Base-by-base conservation (phyloP, 345 rosid species). In the Passiflora organensis region DNA sequence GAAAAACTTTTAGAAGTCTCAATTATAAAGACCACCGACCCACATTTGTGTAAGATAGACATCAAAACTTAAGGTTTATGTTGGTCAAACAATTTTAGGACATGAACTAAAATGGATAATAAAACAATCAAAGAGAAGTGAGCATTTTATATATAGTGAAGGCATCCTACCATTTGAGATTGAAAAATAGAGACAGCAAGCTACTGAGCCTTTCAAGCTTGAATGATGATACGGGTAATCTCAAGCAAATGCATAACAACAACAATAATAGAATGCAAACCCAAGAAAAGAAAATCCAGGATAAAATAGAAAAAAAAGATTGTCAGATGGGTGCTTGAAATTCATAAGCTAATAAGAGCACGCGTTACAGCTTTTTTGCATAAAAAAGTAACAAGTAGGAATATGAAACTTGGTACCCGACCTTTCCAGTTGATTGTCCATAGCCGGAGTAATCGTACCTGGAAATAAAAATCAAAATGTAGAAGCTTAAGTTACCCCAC, bases 381-480 rank as follows among this genome's bases (percentile, higher is more conserved):
- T 28, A 2, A 2, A 2, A 28, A 28, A 8, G 34, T 28, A 28
- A 2, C 3, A 8, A 28, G 5, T 28, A 28, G 34, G 34, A 48
- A 55, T 12, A 24, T 32, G 42, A 50, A 60, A 67, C 39, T 39
- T 13, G 44, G 51, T 23, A 50, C 49, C 80, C 36, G 45, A 91
- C 96, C 96, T 88, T 87, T 69, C 98, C 98, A 21, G 80, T 83
- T 48, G 98, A 91, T 55, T 77, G 95, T 65, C 98, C 98, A 56
- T 91, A 91, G 50, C 98, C 96, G 54, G 98, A 91, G 69, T 91
- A 91, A 73, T 91, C 98, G 53, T 88, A 88, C 73, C 98, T 91
- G 75, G 5, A 62, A 60, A 59, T 66, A 59, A 56, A 58, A 62
- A 59, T 18, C n/a, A n/a, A n/a, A 20, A 60, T 13, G 19, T 22